Evolutionary conservation across 495 filamentous ascomycete genomes (phyloP).

Genomic region (Hypoxylon trugodes): DNA sequence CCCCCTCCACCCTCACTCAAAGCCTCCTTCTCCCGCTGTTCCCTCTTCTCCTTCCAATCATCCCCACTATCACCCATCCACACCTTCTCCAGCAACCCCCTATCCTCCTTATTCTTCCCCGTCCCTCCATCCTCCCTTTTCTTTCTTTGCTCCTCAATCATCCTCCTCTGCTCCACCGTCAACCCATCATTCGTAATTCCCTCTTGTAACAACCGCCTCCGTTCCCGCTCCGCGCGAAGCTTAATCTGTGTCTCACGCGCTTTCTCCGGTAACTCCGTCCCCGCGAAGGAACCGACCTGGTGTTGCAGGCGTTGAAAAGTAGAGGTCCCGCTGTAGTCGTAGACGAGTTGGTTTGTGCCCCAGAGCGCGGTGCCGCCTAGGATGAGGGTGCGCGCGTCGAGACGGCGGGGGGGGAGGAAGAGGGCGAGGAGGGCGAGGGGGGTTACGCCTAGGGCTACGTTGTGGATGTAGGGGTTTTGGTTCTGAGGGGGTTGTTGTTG

Average conservation of each 20-base stretch:
- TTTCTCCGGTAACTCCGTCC: slow-evolving; percentile 60
- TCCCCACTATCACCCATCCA: slow-evolving; percentile 72
- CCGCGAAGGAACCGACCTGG: slow-evolving; percentile 26
- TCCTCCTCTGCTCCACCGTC: slow-evolving; percentile 39
- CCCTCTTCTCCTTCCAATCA: slow-evolving; percentile 77
- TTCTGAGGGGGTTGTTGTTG: slow-evolving; percentile 62
- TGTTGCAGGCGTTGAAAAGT: slow-evolving; percentile 56
- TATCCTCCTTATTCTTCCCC: slow-evolving; percentile 46
- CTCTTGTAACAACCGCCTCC: slow-evolving; percentile 49
- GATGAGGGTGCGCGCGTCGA: slow-evolving; percentile 73
- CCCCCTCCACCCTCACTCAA: slow-evolving; percentile 76
- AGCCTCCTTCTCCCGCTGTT: slow-evolving; percentile 74
- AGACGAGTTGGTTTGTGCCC: slow-evolving; percentile 72
- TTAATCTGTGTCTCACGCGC: slow-evolving; percentile 62
- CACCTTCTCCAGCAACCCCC: slow-evolving; percentile 58
- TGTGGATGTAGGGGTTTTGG: slow-evolving; percentile 65
- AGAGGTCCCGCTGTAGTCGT: slow-evolving; percentile 65
- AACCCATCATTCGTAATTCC: slow-evolving; percentile 36
- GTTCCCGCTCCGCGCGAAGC: slow-evolving; percentile 51
- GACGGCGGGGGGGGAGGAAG: slow-evolving; percentile 79
- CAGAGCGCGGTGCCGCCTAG: slow-evolving; percentile 66
- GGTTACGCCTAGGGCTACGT: slow-evolving; percentile 68
- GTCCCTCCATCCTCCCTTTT: slow-evolving; percentile 33
- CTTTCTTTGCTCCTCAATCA: slow-evolving; percentile 37
- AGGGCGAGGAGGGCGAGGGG: slow-evolving; percentile 74